Evolutionary conservation across 108 stramenopile species (phyloP), one percentile per base, ranked within the genome.

Genomic region (Cyclotella cryptica): DNA sequence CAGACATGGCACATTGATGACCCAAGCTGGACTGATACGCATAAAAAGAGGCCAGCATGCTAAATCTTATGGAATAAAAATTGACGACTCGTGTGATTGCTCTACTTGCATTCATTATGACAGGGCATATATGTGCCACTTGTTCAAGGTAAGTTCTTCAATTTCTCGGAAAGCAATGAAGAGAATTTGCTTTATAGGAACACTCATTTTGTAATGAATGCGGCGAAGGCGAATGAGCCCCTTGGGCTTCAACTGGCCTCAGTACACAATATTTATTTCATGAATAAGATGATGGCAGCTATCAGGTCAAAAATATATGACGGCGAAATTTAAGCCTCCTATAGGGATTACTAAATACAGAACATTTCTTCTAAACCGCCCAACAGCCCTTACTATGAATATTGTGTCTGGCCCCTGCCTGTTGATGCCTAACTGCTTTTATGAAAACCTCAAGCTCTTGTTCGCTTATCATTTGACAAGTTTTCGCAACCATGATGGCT

Each of bases 401-500:
- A 49, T 45, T 42, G 64, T 66, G 3, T 26, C 22, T 44, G 41
- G 15, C 28, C 49, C 66, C 66, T 13, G 41, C 26, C 26, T 27
- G 30, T 18, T 51, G 45, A 44, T 68, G 46, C 49, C 35, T 39
- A 11, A 52, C 10, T 61, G 28, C n/a, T 62, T 35, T 35, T 6
- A 35, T 45, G 26, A 27, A 71, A 43, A 3, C 6, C 14, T 55
- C 21, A 55, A 35, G 24, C 40, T 24, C 46, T 29, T 45, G 67
- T 69, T 7, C 89, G 61, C 74, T 75, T 90, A 63, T 93, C 90
- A 75, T 94, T 94, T 15, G 74, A 71, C 42, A 92, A 84, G 51
- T 90, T 82, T 75, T 94, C 93, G 66, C 91, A 92, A 28, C 93
- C 93, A 71, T 89, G 69, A 72, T 90, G 79, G 64, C 92, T 91